Conservation (phyloP, 805 yeast species). For the Saccharomycopsis selenospora region DNA sequence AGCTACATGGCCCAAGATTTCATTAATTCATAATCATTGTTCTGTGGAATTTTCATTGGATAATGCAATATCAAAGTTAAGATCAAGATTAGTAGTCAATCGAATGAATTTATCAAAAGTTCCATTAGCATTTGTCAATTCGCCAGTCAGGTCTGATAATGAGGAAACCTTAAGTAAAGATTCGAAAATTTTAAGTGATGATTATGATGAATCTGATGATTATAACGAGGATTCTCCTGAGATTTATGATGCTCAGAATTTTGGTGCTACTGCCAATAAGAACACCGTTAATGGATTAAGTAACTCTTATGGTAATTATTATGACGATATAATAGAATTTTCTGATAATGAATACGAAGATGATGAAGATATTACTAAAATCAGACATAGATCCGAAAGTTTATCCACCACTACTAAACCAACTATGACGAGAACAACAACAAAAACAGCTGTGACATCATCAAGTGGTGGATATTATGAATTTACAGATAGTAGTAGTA, state of each 20-base stretch:
- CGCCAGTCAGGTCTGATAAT: slow-evolving; percentile 12
- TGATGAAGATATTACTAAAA: neutral
- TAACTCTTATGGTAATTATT: neutral
- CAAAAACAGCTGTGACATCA: too few species aligned
- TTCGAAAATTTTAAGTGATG: neutral
- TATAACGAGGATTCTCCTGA: too few species aligned
- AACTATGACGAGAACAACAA: too few species aligned
- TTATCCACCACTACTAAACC: too few species aligned
- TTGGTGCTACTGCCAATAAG: too few species aligned
- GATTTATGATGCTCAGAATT: too few species aligned
- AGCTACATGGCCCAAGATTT: slow-evolving; percentile 89
- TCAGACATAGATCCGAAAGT: neutral
- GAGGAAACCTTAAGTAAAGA: neutral
- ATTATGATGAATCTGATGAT: neutral
- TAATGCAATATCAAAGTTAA: slow-evolving; percentile 44
- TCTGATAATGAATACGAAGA: neutral
- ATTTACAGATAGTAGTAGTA: too few species aligned
- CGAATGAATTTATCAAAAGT: neutral
- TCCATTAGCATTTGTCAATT: slow-evolving; percentile 14
- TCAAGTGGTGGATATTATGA: neutral
- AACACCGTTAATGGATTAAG: too few species aligned
- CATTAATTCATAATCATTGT: slow-evolving; percentile 83
- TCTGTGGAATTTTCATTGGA: slow-evolving; percentile 85
- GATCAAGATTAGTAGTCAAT: slow-evolving; percentile 10
- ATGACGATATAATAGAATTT: neutral